These are phyloP conservation scores for Rosa rugosa DNA, from an alignment of 306 rosid species.

Conservation along the genomic window DNA sequence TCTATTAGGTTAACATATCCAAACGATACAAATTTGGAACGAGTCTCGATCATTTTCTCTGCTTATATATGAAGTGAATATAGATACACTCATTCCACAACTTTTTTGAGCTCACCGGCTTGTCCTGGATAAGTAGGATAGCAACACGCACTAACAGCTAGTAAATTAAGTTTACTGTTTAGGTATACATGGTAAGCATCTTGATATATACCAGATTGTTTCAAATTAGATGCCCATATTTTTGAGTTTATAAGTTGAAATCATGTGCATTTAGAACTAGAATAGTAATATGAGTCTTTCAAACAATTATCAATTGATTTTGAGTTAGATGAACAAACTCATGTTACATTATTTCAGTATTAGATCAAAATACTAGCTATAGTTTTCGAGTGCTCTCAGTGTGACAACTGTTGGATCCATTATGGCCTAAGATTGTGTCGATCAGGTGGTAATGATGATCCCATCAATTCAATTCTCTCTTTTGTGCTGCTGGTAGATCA, in stretches of 20 bases:
- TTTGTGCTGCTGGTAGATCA: constrained; percentile 28
- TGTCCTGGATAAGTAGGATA: too few relatives aligned
- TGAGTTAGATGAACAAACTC: background rate
- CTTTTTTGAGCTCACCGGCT: too few relatives aligned
- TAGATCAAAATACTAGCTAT: background rate
- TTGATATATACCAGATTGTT: too few relatives aligned
- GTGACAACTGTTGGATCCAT: constrained; percentile 46
- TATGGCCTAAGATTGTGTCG: constrained; percentile 40
- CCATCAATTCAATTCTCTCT: constrained; percentile 20
- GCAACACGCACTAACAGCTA: too few relatives aligned
- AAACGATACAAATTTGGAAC: background rate
- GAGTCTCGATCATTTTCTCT: too few relatives aligned
- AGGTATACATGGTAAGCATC: too few relatives aligned
- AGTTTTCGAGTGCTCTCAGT: constrained; percentile 1
- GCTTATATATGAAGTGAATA: too few relatives aligned
- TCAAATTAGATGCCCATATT: too few relatives aligned
- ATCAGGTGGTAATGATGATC: constrained; percentile 60
- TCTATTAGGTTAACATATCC: background rate
- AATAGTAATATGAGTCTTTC: background rate
- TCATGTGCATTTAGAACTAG: too few relatives aligned
- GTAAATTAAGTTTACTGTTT: too few relatives aligned
- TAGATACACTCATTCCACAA: too few relatives aligned
- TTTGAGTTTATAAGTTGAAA: too few relatives aligned
- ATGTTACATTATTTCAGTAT: background rate
- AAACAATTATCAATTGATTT: background rate